Conservation (phyloP, 2,329 filamentous ascomycete genomes). For the Penicillium sclerotigenum region DNA sequence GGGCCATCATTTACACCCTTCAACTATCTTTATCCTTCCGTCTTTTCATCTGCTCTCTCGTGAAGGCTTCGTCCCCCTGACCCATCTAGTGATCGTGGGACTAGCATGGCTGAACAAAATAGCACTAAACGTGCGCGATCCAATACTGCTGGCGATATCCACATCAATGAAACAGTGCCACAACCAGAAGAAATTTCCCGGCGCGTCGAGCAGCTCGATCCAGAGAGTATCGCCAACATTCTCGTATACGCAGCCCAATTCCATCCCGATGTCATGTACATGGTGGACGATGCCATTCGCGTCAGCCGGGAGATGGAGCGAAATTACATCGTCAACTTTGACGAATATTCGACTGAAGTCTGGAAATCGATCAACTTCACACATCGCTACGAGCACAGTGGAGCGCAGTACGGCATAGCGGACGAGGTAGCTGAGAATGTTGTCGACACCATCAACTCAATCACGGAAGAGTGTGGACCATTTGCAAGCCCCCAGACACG, state of each 20-base stretch:
- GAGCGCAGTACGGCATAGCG: slow-evolving; percentile 6
- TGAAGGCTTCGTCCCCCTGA: neutral
- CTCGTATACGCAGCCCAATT: neutral
- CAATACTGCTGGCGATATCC: neutral
- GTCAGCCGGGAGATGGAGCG: neutral
- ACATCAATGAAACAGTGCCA: neutral
- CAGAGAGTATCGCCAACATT: neutral
- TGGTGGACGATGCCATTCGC: neutral
- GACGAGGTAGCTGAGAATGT: slow-evolving; percentile 1
- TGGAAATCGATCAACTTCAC: slow-evolving; percentile 17
- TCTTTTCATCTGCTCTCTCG: neutral
- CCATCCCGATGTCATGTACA: neutral
- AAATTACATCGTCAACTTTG: neutral
- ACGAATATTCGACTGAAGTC: neutral
- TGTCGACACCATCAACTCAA: neutral
- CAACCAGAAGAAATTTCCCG: neutral
- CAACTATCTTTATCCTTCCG: neutral
- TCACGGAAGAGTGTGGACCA: slow-evolving; percentile 7
- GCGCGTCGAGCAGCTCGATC: neutral
- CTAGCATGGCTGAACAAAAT: neutral
- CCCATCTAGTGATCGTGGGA: neutral
- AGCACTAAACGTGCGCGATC: neutral
- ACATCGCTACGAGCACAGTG: neutral
- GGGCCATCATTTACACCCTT: neutral
- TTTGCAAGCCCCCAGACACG: slow-evolving; percentile 7